Conservation (phyloP, 2,329 filamentous ascomycete species). For the Fusarium temperatum region DNA sequence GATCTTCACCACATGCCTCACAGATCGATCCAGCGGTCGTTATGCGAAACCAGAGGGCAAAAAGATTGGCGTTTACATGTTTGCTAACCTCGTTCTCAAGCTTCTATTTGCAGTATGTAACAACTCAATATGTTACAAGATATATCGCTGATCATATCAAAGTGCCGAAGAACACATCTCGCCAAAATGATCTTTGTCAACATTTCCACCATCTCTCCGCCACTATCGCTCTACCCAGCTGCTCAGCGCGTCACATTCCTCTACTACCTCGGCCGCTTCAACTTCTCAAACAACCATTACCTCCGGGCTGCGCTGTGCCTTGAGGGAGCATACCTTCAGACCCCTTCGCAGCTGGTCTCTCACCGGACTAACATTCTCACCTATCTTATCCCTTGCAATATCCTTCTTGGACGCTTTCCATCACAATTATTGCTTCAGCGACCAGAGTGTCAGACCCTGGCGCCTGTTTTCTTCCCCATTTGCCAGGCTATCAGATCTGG, state of each 20-base stretch:
- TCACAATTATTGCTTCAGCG: conserved; percentile 70
- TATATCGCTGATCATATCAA: not conserved
- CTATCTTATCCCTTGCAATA: conserved; percentile 83
- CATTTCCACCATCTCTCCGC: conserved; percentile 83
- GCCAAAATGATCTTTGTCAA: conserved; percentile 91
- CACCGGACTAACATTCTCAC: conserved; percentile 85
- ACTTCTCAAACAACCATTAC: conserved; percentile 86
- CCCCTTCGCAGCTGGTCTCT: conserved; percentile 65
- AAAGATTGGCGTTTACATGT: conserved; percentile 87
- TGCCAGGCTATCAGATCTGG: conserved; percentile 76
- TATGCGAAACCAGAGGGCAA: conserved; percentile 81
- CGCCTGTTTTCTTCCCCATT: conserved; percentile 76
- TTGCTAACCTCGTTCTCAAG: conserved; percentile 90
- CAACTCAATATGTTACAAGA: not conserved
- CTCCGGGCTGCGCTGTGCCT: conserved; percentile 78
- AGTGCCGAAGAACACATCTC: conserved; percentile 83
- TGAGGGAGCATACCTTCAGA: conserved; percentile 81
- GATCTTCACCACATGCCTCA: conserved; percentile 89
- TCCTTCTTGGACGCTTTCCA: conserved; percentile 87
- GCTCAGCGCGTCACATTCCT: conserved; percentile 90
- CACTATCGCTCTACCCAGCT: conserved; percentile 82
- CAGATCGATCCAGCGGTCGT: conserved; percentile 76
- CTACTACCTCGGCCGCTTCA: conserved; percentile 92
- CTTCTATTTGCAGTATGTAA: conserved; percentile 78
- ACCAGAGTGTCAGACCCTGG: conserved; percentile 69